Base-by-base conservation (phyloP, 768 basidiomycete species). In the Austroboletus eburneus region DNA sequence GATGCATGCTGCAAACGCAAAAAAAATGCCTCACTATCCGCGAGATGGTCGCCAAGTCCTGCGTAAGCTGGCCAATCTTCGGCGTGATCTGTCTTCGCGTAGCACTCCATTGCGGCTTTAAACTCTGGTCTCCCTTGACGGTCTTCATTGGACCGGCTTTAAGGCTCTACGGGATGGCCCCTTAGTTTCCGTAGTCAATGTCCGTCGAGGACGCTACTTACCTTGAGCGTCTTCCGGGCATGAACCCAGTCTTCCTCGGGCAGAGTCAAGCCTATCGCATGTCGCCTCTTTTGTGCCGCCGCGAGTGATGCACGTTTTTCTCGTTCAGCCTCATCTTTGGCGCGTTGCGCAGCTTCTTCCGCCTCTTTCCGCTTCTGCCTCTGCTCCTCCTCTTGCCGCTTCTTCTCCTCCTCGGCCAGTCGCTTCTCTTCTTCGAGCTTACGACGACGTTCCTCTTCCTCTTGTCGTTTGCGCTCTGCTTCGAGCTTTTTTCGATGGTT, bases 11-110 rank as follows among this genome's bases (percentile, higher is more conserved):
- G 55, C 46, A 34, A 27, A 52, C 39, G 43, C 39, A 40, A 39
- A 32, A 45, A 37, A 37, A 37, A 2, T 69, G 30, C 8, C 83
- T 56, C 65, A 87, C 83, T 56, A 91, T 86, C 21, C 77, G 77
- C 30, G 68, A 45, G 44, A 91, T 88, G 10, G 78, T 72, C 7
- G 69, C 58, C 1, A 65, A 48, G 47, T 91, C 85, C 51, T 87
- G 84, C 5, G 89, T 92, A 21, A 95, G 66, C 62, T 93, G 91
- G 8, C 91, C 91, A 39, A 95, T 82, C 65, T 87, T 91, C 23
- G 89, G 87, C 3, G 81, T 90, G 40, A 95, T 89, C 57, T 83
- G 77, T 37, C 92, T 79, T 21, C 91, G 82, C 41, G 76, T 72
- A 42, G 74, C 75, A 42, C 74, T 80, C 81, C 87, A 91, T 22